These are phyloP conservation scores for Straminergon stramineum DNA, from an alignment of 225 moss, liverwort and hornwort species.

Conservation along the genomic window DNA sequence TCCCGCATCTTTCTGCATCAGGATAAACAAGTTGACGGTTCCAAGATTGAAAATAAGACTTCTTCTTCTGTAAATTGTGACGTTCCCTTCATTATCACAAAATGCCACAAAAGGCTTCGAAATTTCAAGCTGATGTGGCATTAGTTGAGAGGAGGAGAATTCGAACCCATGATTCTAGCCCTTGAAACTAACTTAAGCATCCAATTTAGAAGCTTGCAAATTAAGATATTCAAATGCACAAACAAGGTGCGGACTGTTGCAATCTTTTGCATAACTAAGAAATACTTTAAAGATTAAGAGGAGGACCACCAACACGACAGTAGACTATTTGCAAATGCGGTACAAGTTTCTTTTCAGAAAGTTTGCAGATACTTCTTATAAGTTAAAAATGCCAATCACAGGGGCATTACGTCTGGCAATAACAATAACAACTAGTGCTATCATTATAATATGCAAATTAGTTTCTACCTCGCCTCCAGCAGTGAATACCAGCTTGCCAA, in stretches of 20 bases:
- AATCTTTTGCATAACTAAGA: neutral
- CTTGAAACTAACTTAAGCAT: neutral
- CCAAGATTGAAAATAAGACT: neutral
- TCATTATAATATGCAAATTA: neutral
- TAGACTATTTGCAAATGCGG: neutral
- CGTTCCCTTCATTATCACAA: neutral
- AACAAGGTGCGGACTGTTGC: neutral
- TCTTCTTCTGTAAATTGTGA: neutral
- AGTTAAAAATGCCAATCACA: neutral
- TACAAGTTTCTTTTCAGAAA: neutral
- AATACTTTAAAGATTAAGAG: neutral
- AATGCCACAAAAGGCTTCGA: neutral
- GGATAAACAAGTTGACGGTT: neutral
- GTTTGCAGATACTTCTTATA: neutral
- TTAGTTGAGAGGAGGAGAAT: neutral
- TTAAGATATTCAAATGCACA: neutral
- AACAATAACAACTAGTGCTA: neutral
- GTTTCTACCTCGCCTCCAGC: neutral
- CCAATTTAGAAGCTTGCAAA: neutral
- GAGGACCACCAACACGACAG: neutral
- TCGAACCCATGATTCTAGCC: neutral
- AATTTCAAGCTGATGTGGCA: neutral
- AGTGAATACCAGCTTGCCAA: neutral
- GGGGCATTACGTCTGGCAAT: no score
- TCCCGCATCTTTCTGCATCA: slow-evolving; percentile 43